phyloP scores from a whole-genome alignment of 192 early-diverging fungal species.

The Entomortierella parvispora region DNA sequence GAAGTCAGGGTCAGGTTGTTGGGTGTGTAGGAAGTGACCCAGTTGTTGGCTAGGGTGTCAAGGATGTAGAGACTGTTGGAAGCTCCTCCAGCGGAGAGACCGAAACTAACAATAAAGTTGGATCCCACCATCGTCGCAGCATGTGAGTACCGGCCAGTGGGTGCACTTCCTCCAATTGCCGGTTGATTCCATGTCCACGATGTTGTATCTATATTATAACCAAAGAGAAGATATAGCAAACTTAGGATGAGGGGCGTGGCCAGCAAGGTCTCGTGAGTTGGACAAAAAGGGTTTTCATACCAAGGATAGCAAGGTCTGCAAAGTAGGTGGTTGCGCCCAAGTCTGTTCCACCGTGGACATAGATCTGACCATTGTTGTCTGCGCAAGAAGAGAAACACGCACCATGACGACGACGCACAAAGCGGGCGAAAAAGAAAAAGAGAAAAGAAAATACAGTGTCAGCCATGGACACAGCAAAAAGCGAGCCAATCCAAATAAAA shows the following conservation, averaged over 20 bases:
- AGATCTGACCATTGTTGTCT: slow-evolving; percentile 40
- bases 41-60: slow-evolving; percentile 33
- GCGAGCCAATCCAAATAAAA: background rate
- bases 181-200: slow-evolving; percentile 51
- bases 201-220: slow-evolving; percentile 23
- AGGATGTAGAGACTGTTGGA: slow-evolving; percentile 41
- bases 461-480: background rate
- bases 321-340: slow-evolving; percentile 27
- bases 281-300: slow-evolving; percentile 15
- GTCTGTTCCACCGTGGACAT: slow-evolving; percentile 45
- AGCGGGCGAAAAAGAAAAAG: background rate
- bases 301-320: slow-evolving; percentile 41
- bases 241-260: background rate
- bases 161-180: slow-evolving; percentile 32
- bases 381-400: background rate
- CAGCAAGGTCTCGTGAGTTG: background rate
- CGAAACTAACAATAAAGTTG: slow-evolving; percentile 38
- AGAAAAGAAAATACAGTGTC: slow-evolving; percentile 1
- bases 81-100: slow-evolving; percentile 40
- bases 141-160: slow-evolving; percentile 48
- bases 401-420: background rate
- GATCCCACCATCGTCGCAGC: slow-evolving; percentile 39
- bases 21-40: slow-evolving; percentile 40
- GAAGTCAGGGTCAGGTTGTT: slow-evolving; percentile 30
- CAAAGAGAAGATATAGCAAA: background rate